Evolutionary conservation across 768 basidiomycete species (phyloP).

Genomic region (Kwoniella heveanensis): DNA sequence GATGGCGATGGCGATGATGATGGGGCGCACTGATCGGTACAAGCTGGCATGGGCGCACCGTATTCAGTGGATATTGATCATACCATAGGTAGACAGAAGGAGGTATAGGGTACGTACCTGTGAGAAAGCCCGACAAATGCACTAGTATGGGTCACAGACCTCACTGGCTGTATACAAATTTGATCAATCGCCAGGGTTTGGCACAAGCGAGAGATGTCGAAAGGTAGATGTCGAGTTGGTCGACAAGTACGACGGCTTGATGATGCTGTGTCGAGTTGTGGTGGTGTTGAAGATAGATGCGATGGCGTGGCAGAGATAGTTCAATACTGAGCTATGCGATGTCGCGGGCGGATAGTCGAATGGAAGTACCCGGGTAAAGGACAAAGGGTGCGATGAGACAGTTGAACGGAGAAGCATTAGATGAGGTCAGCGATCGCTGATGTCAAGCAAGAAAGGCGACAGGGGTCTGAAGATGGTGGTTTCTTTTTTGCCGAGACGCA

Average conservation of each 20-base stretch:
- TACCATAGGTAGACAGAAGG: not conserved
- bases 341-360: not conserved
- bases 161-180: too few species aligned
- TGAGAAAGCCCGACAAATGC: not conserved
- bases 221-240: conserved; percentile 18
- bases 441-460: not conserved
- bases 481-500: not conserved
- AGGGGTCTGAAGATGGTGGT: not conserved
- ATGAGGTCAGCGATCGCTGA: not conserved
- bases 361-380: not conserved
- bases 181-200: too few species aligned
- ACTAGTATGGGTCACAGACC: conserved; percentile 20
- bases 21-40: not conserved
- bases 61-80: too few species aligned
- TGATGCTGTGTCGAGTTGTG: not conserved
- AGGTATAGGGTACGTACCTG: not conserved
- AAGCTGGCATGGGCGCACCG: too few species aligned
- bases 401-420: not conserved
- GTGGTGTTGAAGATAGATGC: not conserved
- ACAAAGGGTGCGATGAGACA: not conserved
- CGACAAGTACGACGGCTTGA: conserved; percentile 5
- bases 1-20: not conserved
- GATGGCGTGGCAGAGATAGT: not conserved
- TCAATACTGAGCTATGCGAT: not conserved
- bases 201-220: not conserved